phyloP scores from a whole-genome alignment of 305 asterid genomes.

The Vinca major region DNA sequence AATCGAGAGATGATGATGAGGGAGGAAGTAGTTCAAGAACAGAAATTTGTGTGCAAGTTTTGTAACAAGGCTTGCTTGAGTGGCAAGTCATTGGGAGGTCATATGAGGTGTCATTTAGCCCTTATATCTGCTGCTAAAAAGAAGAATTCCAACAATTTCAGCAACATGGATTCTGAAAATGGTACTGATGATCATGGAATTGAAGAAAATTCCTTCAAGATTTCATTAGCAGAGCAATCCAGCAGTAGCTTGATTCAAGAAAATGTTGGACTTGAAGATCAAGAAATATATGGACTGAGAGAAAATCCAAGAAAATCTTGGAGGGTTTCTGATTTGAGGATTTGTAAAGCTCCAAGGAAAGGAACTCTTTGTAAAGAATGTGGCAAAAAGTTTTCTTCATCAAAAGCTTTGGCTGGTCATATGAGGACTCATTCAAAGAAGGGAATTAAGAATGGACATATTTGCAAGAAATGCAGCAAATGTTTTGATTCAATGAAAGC shows the following conservation, averaged over 20 bases:
- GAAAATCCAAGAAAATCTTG: conserved; percentile 74
- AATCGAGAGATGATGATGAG: conserved; percentile 12
- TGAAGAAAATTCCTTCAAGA: conserved; percentile 3
- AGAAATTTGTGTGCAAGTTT: conserved; percentile 48
- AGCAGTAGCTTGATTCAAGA: conserved; percentile 25
- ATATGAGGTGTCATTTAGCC: conserved; percentile 69
- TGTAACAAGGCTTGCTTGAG: conserved; percentile 57
- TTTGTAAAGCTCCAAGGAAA: conserved; percentile 9
- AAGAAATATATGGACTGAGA: conserved; percentile 44
- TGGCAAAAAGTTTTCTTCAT: conserved; percentile 45
- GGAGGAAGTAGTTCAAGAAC: conserved; percentile 39
- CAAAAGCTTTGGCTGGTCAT: conserved; percentile 74
- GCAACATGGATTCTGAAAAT: conserved; percentile 16
- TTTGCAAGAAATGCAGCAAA: conserved; percentile 57
- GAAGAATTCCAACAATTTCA: conserved; percentile 20
- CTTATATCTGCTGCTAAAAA: conserved; percentile 49
- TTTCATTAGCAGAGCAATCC: conserved; percentile 26
- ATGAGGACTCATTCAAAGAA: conserved; percentile 58
- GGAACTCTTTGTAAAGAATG: conserved; percentile 47
- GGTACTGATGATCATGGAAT: conserved; percentile 13
- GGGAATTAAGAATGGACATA: conserved; percentile 24
- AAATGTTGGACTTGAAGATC: conserved; percentile 34
- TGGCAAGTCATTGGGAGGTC: conserved; percentile 88
- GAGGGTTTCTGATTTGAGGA: conserved; percentile 42
- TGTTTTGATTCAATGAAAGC: conserved; percentile 61